These are phyloP conservation scores for Colletotrichum sp. DNA, from an alignment of 2,329 filamentous ascomycete species.

Conservation along the genomic window DNA sequence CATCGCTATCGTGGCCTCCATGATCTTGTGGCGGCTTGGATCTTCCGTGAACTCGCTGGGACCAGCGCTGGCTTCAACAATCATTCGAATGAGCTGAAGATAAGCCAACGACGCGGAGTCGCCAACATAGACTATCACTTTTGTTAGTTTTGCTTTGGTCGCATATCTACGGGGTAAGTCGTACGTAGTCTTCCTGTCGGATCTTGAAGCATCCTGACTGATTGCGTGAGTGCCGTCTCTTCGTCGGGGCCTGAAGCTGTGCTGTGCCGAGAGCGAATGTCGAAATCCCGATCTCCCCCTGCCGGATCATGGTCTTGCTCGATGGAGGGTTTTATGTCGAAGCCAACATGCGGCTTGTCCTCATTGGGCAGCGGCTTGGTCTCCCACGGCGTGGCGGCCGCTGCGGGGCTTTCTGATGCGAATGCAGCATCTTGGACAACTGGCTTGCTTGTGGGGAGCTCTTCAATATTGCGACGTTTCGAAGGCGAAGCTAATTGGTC, in stretches of 20 bases:
- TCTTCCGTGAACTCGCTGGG: constrained; percentile 63
- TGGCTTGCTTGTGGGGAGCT: constrained; percentile 1
- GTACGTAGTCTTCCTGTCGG: constrained; percentile 60
- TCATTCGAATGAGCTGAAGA: constrained; percentile 63
- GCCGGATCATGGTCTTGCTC: constrained; percentile 1
- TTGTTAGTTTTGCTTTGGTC: background rate
- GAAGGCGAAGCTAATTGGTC: constrained; percentile 18
- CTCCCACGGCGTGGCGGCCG: constrained; percentile 10
- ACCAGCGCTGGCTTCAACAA: constrained; percentile 61
- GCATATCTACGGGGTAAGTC: constrained; percentile 23
- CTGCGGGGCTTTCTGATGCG: constrained; percentile 7
- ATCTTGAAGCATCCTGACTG: constrained; percentile 65
- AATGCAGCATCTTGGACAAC: background rate
- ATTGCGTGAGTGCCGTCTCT: constrained; percentile 59
- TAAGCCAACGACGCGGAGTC: constrained; percentile 67
- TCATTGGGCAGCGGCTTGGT: background rate
- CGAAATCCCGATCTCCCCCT: constrained; percentile 11
- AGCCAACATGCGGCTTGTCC: constrained; percentile 4
- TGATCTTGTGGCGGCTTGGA: constrained; percentile 59
- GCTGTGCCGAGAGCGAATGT: constrained; percentile 37
- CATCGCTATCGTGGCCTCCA: constrained; percentile 57
- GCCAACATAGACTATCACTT: constrained; percentile 60
- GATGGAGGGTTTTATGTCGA: constrained; percentile 13
- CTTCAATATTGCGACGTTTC: constrained; percentile 21
- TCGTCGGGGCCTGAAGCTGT: constrained; percentile 54